Base-by-base conservation (phyloP, 1,284 basidiomycete species). In the Quambalaria eucalypti region DNA sequence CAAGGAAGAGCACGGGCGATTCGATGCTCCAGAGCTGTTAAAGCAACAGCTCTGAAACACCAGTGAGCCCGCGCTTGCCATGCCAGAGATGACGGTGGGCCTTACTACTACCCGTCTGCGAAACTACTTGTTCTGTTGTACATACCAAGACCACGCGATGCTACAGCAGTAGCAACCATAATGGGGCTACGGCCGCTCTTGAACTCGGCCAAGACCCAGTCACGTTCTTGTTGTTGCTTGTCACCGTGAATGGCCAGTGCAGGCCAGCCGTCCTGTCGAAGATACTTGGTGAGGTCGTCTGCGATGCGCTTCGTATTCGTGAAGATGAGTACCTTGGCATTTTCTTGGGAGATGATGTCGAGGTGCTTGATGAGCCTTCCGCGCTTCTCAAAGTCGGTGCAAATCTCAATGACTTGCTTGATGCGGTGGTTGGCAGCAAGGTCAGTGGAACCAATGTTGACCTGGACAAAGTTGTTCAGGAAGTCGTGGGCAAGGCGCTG, bases 141-240 rank as follows among this genome's bases (percentile, higher is more conserved):
- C 92, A 82, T 87, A 98, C 93, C 93, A 77, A 98, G 85, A 85
- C 93, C 93, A 85, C 93, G 92, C 76, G 91, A 96, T 64, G 93
- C 93, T 70, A 98, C 77, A 55, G 77, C 76, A 52, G 74, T 75
- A 79, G 92, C 92, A 77, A 98, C 92, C 79, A 98, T 84, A 78
- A 98, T 97, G 12, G 95, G 95, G 57, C 89, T 92, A 64, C 90
- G 86, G 71, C 95, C 91, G 57, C 88, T 87, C 81, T 97, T 97
- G 84, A 98, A 98, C 79, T 98, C 95, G 77, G 86, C 82, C 51
- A 98, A 81, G 49, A 98, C 93, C 93, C 95, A 98, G 77, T 98
- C 93, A 81, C 93, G 90, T 80, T 96, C 91, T 66, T 78, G 77
- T 74, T 81, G 80, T 74, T 90, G 89, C 75, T 90, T 92, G 81